Base-by-base conservation (phyloP, 177 flowering plant genomes). In the Telopea speciosissima region DNA sequence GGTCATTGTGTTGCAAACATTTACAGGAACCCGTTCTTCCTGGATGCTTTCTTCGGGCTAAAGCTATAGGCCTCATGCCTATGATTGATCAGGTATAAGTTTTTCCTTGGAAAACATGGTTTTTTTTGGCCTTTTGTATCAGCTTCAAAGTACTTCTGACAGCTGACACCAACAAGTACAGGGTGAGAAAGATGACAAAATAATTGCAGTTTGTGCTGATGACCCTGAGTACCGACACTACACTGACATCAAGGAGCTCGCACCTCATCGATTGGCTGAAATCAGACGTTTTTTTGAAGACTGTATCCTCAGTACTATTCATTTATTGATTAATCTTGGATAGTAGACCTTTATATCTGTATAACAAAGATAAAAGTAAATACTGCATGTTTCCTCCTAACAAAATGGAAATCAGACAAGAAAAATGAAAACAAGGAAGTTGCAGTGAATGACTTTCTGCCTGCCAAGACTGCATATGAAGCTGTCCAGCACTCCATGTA, bases 101-200 rank as follows among this genome's bases (percentile, higher is more conserved):
- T 67, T 54, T 19, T 24, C 54, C 64, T 49, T 49, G 8, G 61
- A 21, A 17, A 52, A 24, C 5, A 24, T 21, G 22, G 22, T 24
- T 8, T 8, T 67, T 7, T 60, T 54, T 61, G 11, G 44, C 12
- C 56, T 40, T 61, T 24, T n/a, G 56, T 0, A 49, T 49, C 54
- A 8, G 58, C 52, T 40, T 19, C 65, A 52, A 68, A 68, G 9
- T 64, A 19, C 71, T 56, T 0, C n/a, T 61, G 52, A 21, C 36
- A 14, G 25, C 5, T 36, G 40, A 36, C 40, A 36, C 40, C 40
- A 36, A 36, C 25, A 31, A 28, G 70, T 44, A 23, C 80, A 90
- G 90, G 96, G 96, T 56, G 96, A 90, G 79, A 88, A 86, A 74
- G 96, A 90, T 84, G 92, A 90, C 73, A 90, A 90, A 74, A 90